phyloP scores from a whole-genome alignment of 495 filamentous ascomycete genomes.

The Penicillium angulare region DNA sequence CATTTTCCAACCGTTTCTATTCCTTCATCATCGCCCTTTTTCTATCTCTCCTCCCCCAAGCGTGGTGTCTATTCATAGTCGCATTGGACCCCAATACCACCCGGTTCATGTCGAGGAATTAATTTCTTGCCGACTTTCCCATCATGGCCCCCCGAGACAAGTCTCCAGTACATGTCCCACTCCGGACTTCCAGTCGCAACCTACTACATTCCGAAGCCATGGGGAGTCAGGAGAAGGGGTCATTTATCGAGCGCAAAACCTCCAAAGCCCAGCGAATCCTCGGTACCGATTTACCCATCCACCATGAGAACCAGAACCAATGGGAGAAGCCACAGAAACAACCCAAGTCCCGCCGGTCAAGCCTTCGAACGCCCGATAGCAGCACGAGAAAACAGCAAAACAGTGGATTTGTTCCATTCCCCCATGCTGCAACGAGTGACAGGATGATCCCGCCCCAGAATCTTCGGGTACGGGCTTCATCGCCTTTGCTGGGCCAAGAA shows the following conservation, averaged over 20 bases:
- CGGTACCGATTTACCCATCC: conserved; percentile 32
- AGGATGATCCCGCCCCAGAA: conserved; percentile 22
- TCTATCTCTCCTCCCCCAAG: not conserved
- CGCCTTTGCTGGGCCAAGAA: conserved; percentile 40
- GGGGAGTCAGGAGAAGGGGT: conserved; percentile 18
- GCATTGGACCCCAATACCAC: not conserved
- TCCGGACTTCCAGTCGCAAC: conserved; percentile 32
- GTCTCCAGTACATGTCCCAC: conserved; percentile 26
- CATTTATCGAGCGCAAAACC: conserved; percentile 17
- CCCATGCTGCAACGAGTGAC: conserved; percentile 16
- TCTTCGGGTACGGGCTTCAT: conserved; percentile 45
- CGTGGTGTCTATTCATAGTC: not conserved
- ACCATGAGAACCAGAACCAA: conserved; percentile 7
- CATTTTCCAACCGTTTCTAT: too few species aligned
- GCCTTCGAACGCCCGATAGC: conserved; percentile 31
- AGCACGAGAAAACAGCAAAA: conserved; percentile 14
- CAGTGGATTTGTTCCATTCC: conserved; percentile 26
- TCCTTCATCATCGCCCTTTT: not conserved
- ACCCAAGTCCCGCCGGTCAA: conserved; percentile 21
- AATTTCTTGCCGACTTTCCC: not conserved
- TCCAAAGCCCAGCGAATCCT: conserved; percentile 42
- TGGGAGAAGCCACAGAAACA: conserved; percentile 11
- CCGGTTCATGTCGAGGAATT: conserved; percentile 1
- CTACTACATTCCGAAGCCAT: conserved; percentile 12
- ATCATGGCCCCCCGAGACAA: conserved; percentile 18